Evolutionary conservation across 768 basidiomycete species (phyloP).

Genomic region (Rhodotorula diobovata): DNA sequence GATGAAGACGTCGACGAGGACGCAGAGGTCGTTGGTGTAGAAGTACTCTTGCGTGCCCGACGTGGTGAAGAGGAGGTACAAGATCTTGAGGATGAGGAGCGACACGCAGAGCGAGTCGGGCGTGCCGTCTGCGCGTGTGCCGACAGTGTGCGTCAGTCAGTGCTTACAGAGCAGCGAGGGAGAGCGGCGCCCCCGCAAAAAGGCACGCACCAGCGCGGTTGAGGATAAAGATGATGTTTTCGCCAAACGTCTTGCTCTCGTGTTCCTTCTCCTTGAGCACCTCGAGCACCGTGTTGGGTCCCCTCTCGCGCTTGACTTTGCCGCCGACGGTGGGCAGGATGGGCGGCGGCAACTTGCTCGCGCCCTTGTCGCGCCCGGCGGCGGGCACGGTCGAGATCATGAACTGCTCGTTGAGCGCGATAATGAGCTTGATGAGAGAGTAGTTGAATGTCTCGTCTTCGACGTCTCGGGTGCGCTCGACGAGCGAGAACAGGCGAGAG

Average conservation of each 20-base stretch:
- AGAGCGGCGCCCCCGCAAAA: background rate
- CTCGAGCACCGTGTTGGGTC: constrained; percentile 68
- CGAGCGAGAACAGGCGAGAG: constrained; percentile 82
- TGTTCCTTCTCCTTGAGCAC: constrained; percentile 78
- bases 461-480: constrained; percentile 82
- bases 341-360: constrained; percentile 25
- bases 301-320: constrained; percentile 28
- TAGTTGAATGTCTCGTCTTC: constrained; percentile 93
- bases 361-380: background rate
- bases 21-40: constrained; percentile 94
- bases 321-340: constrained; percentile 27
- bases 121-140: constrained; percentile 59
- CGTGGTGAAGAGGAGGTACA: constrained; percentile 92
- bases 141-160: constrained; percentile 1
- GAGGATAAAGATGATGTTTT: constrained; percentile 98
- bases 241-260: constrained; percentile 90
- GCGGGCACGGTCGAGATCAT: constrained; percentile 60
- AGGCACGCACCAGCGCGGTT: constrained; percentile 76
- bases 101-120: constrained; percentile 93
- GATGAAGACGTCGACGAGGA: constrained; percentile 95
- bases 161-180: background rate
- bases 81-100: constrained; percentile 82
- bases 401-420: constrained; percentile 94
- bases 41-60: constrained; percentile 91
- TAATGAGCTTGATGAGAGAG: constrained; percentile 85